These are phyloP conservation scores for Fomitopsis serialis DNA, from an alignment of 768 basidiomycete genomes.

Conservation along the genomic window DNA sequence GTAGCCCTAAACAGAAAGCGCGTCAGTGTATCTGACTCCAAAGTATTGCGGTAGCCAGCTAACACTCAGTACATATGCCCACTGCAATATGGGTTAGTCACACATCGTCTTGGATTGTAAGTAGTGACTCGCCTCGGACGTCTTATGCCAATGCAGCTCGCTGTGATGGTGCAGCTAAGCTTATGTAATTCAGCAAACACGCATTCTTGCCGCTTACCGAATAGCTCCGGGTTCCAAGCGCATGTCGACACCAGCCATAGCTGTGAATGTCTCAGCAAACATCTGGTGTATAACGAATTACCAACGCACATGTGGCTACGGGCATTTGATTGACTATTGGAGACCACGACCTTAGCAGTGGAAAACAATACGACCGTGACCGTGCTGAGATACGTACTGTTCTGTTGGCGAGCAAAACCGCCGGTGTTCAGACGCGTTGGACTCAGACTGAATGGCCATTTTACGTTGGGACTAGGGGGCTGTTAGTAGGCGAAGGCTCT, in stretches of 20 bases:
- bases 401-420: conserved; percentile 66
- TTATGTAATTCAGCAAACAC: too few species aligned
- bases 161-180: conserved; percentile 1
- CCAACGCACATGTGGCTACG: conserved; percentile 27
- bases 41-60: not conserved
- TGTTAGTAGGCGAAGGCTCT: not conserved
- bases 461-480: conserved; percentile 35
- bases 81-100: conserved; percentile 9
- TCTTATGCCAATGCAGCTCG: conserved; percentile 32
- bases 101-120: not conserved
- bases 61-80: conserved; percentile 29
- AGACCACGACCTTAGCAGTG: not conserved
- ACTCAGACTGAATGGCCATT: conserved; percentile 61
- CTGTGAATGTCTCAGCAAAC: too few species aligned
- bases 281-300: too few species aligned
- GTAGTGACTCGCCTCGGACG: conserved; percentile 19
- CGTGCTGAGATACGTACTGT: conserved; percentile 29
- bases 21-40: not conserved
- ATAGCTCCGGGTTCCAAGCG: conserved; percentile 30
- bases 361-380: conserved; percentile 7
- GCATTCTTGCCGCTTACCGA: conserved; percentile 16
- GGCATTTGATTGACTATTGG: conserved; percentile 33
- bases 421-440: conserved; percentile 55
- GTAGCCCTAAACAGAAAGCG: conserved; percentile 10
- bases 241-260: conserved; percentile 30